These are phyloP conservation scores for Verticillium dahliae DNA, from an alignment of 2,329 filamentous ascomycete species.

Conservation along the genomic window DNA sequence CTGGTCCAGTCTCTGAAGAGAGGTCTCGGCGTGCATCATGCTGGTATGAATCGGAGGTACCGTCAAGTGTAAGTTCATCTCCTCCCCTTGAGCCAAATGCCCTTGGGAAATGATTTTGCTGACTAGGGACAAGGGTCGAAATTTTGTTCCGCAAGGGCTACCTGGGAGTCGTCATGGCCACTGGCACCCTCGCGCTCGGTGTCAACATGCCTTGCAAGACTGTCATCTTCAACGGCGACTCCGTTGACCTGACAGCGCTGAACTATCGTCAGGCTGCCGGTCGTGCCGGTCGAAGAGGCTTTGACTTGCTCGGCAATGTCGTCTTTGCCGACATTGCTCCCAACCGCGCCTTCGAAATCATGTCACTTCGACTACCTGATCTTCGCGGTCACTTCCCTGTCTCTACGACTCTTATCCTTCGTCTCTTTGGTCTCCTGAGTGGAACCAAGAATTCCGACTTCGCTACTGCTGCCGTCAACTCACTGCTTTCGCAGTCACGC, in stretches of 20 bases:
- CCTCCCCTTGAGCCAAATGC: background rate
- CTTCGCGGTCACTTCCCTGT: conserved; percentile 74
- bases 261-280: conserved; percentile 74
- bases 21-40: conserved; percentile 71
- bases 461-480: conserved; percentile 55
- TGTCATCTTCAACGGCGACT: conserved; percentile 70
- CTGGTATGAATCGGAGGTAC: conserved; percentile 73
- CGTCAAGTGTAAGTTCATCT: conserved; percentile 48
- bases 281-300: conserved; percentile 72
- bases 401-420: conserved; percentile 64
- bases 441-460: conserved; percentile 58
- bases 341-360: conserved; percentile 58
- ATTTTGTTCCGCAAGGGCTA: conserved; percentile 69
- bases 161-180: conserved; percentile 65
- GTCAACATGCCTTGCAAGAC: conserved; percentile 84
- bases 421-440: conserved; percentile 60
- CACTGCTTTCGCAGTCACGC: conserved; percentile 62
- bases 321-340: conserved; percentile 63
- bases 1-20: conserved; percentile 56
- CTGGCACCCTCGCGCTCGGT: conserved; percentile 68
- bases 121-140: conserved; percentile 44
- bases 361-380: conserved; percentile 67
- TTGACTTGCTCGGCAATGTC: conserved; percentile 74
- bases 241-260: conserved; percentile 64
- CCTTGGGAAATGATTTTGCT: background rate